Evolutionary conservation across 1,284 basidiomycete species (phyloP).

Genomic region (Schizophyllum commune): DNA sequence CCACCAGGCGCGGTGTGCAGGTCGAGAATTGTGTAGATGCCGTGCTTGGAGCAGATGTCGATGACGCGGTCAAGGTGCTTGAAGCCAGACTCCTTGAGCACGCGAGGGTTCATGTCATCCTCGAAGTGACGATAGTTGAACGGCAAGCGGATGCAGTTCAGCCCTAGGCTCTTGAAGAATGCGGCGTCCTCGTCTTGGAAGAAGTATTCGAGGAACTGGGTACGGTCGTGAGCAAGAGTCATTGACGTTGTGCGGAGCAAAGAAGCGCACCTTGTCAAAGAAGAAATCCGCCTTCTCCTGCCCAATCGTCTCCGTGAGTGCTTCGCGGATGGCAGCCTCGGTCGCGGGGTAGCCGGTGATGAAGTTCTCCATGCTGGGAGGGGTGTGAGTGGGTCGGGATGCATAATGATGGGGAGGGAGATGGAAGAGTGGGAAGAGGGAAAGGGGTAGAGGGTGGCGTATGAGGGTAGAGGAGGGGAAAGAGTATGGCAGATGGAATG

Average conservation of each 20-base stretch:
- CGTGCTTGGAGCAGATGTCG: slow-evolving; percentile 38
- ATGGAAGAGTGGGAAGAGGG: no score
- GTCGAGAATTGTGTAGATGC: slow-evolving; percentile 54
- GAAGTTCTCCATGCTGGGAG: slow-evolving; percentile 49
- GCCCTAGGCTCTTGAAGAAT: slow-evolving; percentile 51
- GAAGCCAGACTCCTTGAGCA: slow-evolving; percentile 45
- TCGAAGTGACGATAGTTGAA: slow-evolving; percentile 58
- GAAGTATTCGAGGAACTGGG: slow-evolving; percentile 61
- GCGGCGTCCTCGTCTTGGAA: slow-evolving; percentile 51
- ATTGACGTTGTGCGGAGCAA: background rate
- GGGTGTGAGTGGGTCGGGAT: background rate
- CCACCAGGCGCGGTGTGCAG: slow-evolving; percentile 45
- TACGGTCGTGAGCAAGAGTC: background rate
- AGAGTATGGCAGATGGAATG: no score
- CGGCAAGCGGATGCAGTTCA: slow-evolving; percentile 56
- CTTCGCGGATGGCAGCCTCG: slow-evolving; percentile 60
- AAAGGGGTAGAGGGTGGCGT: no score
- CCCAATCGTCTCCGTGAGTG: slow-evolving; percentile 58
- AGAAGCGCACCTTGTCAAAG: slow-evolving; percentile 36
- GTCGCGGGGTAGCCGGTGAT: slow-evolving; percentile 53
- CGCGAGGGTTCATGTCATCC: slow-evolving; percentile 52
- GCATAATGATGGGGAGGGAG: background rate
- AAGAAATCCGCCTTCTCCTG: slow-evolving; percentile 65
- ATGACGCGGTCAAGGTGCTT: slow-evolving; percentile 52
- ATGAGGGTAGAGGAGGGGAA: no score